Base-by-base conservation (phyloP, 129 eudicot species). In the Sambucus nigra region DNA sequence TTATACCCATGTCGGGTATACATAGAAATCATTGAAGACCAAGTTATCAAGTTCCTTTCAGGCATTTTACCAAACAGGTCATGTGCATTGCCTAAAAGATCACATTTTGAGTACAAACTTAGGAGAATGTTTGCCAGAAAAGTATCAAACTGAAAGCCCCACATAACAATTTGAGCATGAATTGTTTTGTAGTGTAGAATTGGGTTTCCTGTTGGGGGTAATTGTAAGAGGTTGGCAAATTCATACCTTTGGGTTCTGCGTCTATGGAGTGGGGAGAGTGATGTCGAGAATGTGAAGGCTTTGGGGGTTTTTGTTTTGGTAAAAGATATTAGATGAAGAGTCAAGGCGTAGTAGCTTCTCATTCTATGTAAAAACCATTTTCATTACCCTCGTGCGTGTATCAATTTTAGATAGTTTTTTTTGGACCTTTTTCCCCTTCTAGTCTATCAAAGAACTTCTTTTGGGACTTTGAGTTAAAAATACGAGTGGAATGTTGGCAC, bases 1-100 rank as follows among this genome's bases (percentile, higher is more conserved):
- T 35, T 24, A 22, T 59, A 67, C 55, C 88, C 88, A 9, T 69
- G 60, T 29, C 59, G 76, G 3, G 71, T 26, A 55, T 69, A 76
- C 23, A 65, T 67, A 1, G 84, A 73, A 53, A 84, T 70, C 84
- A 84, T 58, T 7, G 88, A 69, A 61, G 87, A 73, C 87, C 87
- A 83, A 53, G 80, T 57, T 20, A 75, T 60, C 47, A 72, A 19
- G 50, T 67, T 72, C 58, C 77, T 83, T 27, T 72, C 68, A 60
- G 88, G 69, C 88, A 76, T 73, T 80, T 64, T 63, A 65, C 64
- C 82, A 38, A 82, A 82, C 86, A 82, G 11, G 10, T 10, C 27
- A 48, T 64, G 71, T 5, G 88, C 94, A 73, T 57, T 26, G 8
- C 14, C 52, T 16, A 73, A 45, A 20, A 35, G 22, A 11, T 50